Evolutionary conservation across 768 basidiomycete species (phyloP).

Genomic region (Lactarius pseudohatsudake): DNA sequence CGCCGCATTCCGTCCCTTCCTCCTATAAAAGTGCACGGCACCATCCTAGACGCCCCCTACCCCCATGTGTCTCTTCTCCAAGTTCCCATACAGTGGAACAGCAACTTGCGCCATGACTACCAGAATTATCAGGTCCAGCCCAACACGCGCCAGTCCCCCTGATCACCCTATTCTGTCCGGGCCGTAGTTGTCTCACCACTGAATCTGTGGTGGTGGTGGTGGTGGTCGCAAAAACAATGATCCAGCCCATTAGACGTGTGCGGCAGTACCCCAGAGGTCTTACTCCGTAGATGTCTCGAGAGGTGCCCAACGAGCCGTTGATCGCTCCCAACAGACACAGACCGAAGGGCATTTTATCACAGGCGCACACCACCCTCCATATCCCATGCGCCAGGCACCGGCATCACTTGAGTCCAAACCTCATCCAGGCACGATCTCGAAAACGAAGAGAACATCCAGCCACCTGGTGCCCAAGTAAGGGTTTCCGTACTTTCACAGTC

Average conservation of each 20-base stretch:
- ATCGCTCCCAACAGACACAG: neutral
- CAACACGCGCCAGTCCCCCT: neutral
- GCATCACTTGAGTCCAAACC: neutral
- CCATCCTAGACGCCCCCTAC: conserved; percentile 9
- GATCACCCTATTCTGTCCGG: neutral
- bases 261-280: neutral
- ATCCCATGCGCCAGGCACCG: conserved; percentile 5
- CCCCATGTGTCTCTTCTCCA: conserved; percentile 16
- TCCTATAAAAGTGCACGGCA: conserved; percentile 4
- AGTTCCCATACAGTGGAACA: conserved; percentile 1
- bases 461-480: conserved; percentile 6
- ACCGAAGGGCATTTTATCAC: neutral
- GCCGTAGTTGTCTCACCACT: neutral
- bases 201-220: neutral
- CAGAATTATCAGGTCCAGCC: neutral
- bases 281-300: neutral
- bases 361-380: neutral
- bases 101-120: conserved; percentile 10
- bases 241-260: neutral
- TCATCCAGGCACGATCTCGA: conserved; percentile 9
- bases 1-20: neutral
- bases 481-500: conserved; percentile 7
- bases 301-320: neutral
- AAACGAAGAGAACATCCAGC: neutral
- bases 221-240: neutral